Conservation (phyloP, 2,329 filamentous ascomycete species). For the Madurella fahalii region DNA sequence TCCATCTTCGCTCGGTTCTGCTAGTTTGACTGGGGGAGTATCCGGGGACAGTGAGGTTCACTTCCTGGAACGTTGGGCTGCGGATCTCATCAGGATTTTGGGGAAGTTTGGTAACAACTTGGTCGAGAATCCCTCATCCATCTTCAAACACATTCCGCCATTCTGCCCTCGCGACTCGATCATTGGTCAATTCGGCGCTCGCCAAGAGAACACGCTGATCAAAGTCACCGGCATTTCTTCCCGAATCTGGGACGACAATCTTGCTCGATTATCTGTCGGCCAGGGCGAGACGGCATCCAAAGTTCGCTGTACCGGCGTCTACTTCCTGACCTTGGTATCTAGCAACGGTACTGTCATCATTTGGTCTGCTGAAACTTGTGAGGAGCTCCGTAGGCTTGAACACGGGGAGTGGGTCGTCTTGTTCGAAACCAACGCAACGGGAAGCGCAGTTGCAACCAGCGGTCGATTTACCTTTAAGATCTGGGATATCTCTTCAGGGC, state of each 20-base stretch:
- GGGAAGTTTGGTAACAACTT: conserved; percentile 7
- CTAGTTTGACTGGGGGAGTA: neutral
- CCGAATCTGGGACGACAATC: conserved; percentile 1
- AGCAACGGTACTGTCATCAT: neutral
- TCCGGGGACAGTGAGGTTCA: neutral
- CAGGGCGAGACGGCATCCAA: neutral
- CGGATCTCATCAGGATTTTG: neutral
- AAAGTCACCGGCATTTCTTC: neutral
- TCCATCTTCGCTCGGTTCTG: neutral
- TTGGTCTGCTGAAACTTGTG: conserved; percentile 4
- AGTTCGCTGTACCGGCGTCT: neutral
- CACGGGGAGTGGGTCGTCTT: conserved; percentile 5
- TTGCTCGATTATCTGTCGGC: conserved; percentile 2
- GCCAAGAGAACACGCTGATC: neutral
- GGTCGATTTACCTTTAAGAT: conserved; percentile 6
- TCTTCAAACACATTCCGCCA: conserved; percentile 4
- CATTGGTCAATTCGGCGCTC: neutral
- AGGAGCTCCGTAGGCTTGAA: neutral
- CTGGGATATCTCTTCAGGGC: conserved; percentile 3
- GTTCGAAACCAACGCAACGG: conserved; percentile 1
- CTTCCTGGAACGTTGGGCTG: neutral
- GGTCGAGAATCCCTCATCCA: neutral
- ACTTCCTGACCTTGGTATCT: neutral
- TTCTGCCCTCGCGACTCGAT: conserved; percentile 2
- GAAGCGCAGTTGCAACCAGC: neutral